A percentile compares a stretch with the other conserved stretches of the same genome.
Conservation (phyloP, 768 basidiomycete species). For the Trametes gibbosa region DNA sequence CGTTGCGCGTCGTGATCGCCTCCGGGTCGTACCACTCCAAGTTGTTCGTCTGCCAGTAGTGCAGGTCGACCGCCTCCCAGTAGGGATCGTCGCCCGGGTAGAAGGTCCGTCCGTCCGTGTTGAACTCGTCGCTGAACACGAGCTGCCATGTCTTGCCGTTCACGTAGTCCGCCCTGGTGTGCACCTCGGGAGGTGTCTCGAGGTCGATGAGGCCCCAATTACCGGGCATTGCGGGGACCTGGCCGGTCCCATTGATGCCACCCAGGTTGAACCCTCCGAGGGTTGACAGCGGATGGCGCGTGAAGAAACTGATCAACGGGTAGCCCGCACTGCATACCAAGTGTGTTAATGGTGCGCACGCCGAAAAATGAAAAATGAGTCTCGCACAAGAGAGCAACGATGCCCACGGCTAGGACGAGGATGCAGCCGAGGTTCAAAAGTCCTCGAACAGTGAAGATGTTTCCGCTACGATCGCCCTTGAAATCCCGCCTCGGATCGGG, state of each 20-base stretch:
- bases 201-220: conserved; percentile 63
- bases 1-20: conserved; percentile 45
- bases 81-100: conserved; percentile 72
- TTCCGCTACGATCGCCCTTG: conserved; percentile 35
- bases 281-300: conserved; percentile 24
- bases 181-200: conserved; percentile 56
- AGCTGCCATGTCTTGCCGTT: conserved; percentile 68
- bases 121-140: conserved; percentile 90
- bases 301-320: conserved; percentile 39
- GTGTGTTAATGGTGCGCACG: not conserved
- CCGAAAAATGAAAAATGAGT: conserved; percentile 29
- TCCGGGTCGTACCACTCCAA: conserved; percentile 86
- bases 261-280: conserved; percentile 44
- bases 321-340: conserved; percentile 37
- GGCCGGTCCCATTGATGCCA: conserved; percentile 44
- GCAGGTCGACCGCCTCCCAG: conserved; percentile 46
- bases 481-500: conserved; percentile 41
- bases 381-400: conserved; percentile 41
- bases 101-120: conserved; percentile 74
- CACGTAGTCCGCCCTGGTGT: conserved; percentile 50
- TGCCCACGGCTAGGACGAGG: conserved; percentile 44
- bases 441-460: conserved; percentile 56
- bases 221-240: conserved; percentile 54
- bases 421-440: conserved; percentile 72
- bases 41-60: conserved; percentile 48